A percentile compares a stretch with the other conserved stretches of the same genome.
phyloP scores from a whole-genome alignment of 2,329 filamentous ascomycete species.

The Coniochaeta sp. region DNA sequence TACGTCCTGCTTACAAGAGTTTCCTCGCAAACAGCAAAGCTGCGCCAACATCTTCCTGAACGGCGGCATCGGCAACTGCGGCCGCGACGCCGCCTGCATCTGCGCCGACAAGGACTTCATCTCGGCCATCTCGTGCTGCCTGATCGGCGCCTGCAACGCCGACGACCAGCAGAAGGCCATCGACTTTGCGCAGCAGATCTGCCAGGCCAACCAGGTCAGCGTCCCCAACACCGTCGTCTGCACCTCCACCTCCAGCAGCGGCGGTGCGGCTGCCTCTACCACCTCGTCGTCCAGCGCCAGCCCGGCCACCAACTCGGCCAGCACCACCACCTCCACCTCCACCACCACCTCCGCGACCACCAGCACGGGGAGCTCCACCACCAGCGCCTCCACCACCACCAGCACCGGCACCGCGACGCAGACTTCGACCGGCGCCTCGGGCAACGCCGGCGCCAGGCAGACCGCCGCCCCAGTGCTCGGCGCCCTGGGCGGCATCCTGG shows the following conservation, averaged over 20 bases:
- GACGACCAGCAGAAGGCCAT: constrained; percentile 22
- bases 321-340: not conserved
- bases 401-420: not conserved
- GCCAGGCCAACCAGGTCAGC: constrained; percentile 21
- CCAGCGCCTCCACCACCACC: not conserved
- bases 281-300: constrained; percentile 8
- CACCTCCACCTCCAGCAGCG: constrained; percentile 7
- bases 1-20: constrained; percentile 3
- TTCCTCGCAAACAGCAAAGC: constrained; percentile 13
- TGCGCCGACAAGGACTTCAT: constrained; percentile 32
- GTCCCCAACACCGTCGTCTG: constrained; percentile 25
- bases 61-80: constrained; percentile 25
- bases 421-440: constrained; percentile 3
- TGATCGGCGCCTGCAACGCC: constrained; percentile 19
- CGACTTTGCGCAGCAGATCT: constrained; percentile 22
- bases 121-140: constrained; percentile 30
- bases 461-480: constrained; percentile 16
- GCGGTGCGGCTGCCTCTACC: constrained; percentile 5
- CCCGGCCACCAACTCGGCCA: constrained; percentile 3
- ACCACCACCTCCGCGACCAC: not conserved
- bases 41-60: constrained; percentile 22
- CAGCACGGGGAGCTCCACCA: not conserved
- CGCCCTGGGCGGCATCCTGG: constrained; percentile 17
- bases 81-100: constrained; percentile 29
- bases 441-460: constrained; percentile 12